A percentile compares a stretch with the other conserved stretches of the same genome.
Evolutionary conservation across 1,284 basidiomycete genomes (phyloP).

Genomic region (Volvariella volvacea): DNA sequence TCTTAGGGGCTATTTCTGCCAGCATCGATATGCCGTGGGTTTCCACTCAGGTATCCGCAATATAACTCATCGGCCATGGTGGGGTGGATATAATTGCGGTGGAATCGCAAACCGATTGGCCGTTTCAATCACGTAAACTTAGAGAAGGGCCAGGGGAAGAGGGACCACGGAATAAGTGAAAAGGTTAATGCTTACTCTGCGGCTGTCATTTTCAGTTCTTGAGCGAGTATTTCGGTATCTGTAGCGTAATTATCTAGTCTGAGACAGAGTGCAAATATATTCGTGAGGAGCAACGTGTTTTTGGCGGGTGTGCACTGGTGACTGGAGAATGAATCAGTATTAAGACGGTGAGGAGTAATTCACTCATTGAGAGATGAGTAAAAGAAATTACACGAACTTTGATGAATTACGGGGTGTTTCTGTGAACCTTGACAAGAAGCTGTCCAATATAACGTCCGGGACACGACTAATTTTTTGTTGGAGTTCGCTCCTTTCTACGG

Average conservation of each 20-base stretch:
- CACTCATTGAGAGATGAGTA: no score
- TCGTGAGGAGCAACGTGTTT: conserved; percentile 65
- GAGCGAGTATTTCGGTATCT: conserved; percentile 60
- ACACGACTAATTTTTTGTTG: conserved; percentile 51
- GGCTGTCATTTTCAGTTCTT: conserved; percentile 62
- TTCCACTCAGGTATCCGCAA: no score
- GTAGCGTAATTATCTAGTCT: conserved; percentile 71
- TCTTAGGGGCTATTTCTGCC: no score
- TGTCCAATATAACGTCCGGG: conserved; percentile 64
- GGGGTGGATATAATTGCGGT: no score
- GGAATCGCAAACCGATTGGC: no score
- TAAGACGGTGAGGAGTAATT: no score
- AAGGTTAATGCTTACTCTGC: conserved; percentile 44
- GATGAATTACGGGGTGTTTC: conserved; percentile 60
- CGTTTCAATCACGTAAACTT: no score
- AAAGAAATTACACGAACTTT: conserved; percentile 45
- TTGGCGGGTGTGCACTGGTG: conserved; percentile 64
- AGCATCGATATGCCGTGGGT: no score
- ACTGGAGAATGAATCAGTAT: conserved; percentile 27
- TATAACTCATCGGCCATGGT: no score
- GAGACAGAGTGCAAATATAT: conserved; percentile 77
- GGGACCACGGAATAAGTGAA: not conserved
- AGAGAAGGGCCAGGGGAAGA: no score
- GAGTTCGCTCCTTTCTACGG: conserved; percentile 44
- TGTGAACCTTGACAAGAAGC: conserved; percentile 74